Evolutionary conservation across 176 grass and related monocot species (phyloP).

Genomic region (Saccharum officinarum): DNA sequence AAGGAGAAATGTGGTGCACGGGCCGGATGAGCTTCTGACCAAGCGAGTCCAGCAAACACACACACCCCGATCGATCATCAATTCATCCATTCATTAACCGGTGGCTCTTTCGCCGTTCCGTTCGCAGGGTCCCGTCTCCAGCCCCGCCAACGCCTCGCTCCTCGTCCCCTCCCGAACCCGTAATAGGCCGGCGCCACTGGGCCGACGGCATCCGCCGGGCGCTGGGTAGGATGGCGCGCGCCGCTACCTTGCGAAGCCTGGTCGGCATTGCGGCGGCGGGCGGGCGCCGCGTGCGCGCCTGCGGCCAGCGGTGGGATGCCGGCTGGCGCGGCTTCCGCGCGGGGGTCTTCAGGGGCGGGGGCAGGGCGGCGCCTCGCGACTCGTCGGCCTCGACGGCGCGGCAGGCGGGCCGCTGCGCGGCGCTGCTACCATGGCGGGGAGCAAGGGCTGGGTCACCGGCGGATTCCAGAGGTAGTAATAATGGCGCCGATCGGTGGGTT

Average conservation of each 20-base stretch:
- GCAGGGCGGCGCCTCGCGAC: slow-evolving; percentile 39
- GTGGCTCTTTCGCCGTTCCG: background rate
- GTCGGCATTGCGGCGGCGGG: slow-evolving; percentile 46
- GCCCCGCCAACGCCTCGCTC: background rate
- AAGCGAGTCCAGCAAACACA: no score
- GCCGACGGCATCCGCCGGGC: slow-evolving; percentile 8
- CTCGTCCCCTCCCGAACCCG: background rate
- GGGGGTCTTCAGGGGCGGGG: background rate
- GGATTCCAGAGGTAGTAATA: slow-evolving; percentile 54
- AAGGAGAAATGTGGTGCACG: no score
- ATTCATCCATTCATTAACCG: background rate
- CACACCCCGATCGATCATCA: no score
- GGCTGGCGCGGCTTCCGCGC: slow-evolving; percentile 46
- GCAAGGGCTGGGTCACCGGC: slow-evolving; percentile 46
- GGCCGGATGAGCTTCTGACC: no score
- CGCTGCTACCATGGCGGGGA: slow-evolving; percentile 20
- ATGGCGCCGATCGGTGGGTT: background rate
- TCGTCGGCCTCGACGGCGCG: slow-evolving; percentile 17
- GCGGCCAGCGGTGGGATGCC: slow-evolving; percentile 36
- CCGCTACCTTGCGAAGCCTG: slow-evolving; percentile 55
- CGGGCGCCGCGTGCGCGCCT: slow-evolving; percentile 36
- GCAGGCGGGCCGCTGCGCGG: slow-evolving; percentile 11
- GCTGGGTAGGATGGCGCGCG: slow-evolving; percentile 54
- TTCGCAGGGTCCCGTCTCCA: background rate
- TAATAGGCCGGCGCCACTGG: background rate